Conservation (phyloP, 306 rosid genomes). For the Vicia sativa region DNA sequence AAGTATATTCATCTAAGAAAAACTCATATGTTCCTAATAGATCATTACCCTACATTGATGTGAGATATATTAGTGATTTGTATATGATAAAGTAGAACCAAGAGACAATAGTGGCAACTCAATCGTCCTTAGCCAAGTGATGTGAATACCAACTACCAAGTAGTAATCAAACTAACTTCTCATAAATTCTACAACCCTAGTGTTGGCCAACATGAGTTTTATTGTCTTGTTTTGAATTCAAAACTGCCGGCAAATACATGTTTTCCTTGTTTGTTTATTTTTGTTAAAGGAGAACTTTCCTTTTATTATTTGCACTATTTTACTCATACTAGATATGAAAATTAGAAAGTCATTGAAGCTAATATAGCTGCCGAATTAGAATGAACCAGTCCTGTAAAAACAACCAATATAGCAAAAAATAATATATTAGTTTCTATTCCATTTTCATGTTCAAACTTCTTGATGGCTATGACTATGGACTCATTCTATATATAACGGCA, state of each 20-base stretch:
- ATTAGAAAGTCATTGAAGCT: conserved; percentile 4
- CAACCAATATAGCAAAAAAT: neutral
- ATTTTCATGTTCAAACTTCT: conserved; percentile 8
- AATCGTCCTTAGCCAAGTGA: neutral
- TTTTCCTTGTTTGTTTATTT: conserved; percentile 17
- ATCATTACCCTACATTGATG: too few relatives aligned
- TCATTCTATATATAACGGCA: neutral
- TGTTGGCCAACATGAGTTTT: conserved; percentile 13
- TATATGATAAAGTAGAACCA: too few relatives aligned
- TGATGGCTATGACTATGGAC: conserved; percentile 12
- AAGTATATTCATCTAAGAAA: too few relatives aligned
- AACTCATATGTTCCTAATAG: too few relatives aligned
- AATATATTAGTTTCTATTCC: neutral
- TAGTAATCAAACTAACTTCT: neutral
- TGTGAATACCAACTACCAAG: neutral
- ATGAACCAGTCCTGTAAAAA: neutral
- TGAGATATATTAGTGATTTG: too few relatives aligned
- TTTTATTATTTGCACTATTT: neutral
- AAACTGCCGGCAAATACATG: conserved; percentile 24
- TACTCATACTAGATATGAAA: neutral
- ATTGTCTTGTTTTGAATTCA: neutral
- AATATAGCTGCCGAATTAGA: conserved; percentile 14
- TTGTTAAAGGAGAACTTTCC: neutral
- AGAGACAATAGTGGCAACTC: neutral
- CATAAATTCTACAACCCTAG: conserved; percentile 22